Evolutionary conservation across 2,329 filamentous ascomycete species (phyloP).

Genomic region (Sporothrix variecibatus): DNA sequence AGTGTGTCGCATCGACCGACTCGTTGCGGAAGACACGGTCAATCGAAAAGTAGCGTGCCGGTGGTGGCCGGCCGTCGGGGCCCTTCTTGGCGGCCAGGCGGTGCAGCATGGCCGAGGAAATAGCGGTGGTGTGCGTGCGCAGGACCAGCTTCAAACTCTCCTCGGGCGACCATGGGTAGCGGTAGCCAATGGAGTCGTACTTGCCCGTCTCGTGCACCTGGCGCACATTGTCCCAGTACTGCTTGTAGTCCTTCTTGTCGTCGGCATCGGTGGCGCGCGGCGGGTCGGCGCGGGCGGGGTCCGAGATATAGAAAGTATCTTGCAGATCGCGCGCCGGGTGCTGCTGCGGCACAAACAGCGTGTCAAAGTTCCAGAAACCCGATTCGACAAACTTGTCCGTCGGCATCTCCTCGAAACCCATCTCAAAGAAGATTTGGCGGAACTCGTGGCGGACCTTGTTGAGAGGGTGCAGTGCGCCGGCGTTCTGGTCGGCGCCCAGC

Average conservation of each 20-base stretch:
- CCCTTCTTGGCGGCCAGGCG: constrained; percentile 77
- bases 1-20: constrained; percentile 92
- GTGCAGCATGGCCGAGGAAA: constrained; percentile 87
- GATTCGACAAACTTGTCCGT: constrained; percentile 93
- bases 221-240: constrained; percentile 86
- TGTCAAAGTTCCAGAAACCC: constrained; percentile 98
- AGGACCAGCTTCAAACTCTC: constrained; percentile 87
- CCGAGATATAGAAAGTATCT: constrained; percentile 95
- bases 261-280: constrained; percentile 59
- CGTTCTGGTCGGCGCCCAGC: constrained; percentile 61
- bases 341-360: constrained; percentile 95
- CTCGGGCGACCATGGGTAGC: constrained; percentile 88
- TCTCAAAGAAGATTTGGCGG: constrained; percentile 97
- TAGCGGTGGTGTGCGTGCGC: constrained; percentile 92
- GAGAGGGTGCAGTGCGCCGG: constrained; percentile 67
- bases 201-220: constrained; percentile 88
- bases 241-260: constrained; percentile 67
- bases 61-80: constrained; percentile 63
- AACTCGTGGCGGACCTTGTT: constrained; percentile 97
- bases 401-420: constrained; percentile 98
- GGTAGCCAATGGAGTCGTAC: constrained; percentile 93
- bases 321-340: constrained; percentile 96
- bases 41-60: constrained; percentile 96
- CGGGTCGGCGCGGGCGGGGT: constrained; percentile 74
- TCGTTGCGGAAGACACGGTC: constrained; percentile 98